These are phyloP conservation scores for Trichoderma asperellum DNA, from an alignment of 2,329 filamentous ascomycete species.

Conservation along the genomic window DNA sequence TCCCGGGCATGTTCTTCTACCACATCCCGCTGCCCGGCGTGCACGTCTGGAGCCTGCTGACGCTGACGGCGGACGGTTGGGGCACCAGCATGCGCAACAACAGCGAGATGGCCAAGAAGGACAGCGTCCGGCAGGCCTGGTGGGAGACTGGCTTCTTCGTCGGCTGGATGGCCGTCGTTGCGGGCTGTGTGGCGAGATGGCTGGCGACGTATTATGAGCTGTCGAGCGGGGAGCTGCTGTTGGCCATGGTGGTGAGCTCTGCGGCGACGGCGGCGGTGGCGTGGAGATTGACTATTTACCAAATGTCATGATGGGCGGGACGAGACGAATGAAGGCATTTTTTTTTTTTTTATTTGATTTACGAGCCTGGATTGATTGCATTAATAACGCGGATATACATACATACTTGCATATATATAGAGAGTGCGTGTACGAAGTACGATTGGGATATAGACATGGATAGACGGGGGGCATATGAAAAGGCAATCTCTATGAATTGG, in stretches of 20 bases:
- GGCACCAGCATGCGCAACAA: constrained; percentile 36
- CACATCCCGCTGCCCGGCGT: constrained; percentile 35
- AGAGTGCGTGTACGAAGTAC: background rate
- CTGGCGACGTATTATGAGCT: constrained; percentile 13
- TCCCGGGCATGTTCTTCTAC: constrained; percentile 36
- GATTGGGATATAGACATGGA: background rate
- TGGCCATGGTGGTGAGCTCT: constrained; percentile 11
- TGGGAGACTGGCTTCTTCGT: constrained; percentile 36
- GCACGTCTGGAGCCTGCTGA: constrained; percentile 36
- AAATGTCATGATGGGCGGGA: background rate
- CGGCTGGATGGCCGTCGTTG: constrained; percentile 35
- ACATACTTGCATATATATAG: background rate
- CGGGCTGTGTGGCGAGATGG: constrained; percentile 27
- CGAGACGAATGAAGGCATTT: background rate
- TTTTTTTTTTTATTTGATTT: background rate
- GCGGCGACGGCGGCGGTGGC: constrained; percentile 1
- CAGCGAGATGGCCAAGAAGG: constrained; percentile 30
- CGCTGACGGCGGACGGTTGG: constrained; percentile 36
- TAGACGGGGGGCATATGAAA: background rate
- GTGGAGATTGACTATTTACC: constrained; percentile 21
- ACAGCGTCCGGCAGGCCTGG: constrained; percentile 33
- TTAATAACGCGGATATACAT: too few relatives aligned
- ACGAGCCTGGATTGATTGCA: background rate
- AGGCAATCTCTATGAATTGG: background rate
- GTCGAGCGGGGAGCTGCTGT: background rate